Base-by-base conservation (phyloP, 1,284 basidiomycete genomes). In the Boletus hoseneyae region DNA sequence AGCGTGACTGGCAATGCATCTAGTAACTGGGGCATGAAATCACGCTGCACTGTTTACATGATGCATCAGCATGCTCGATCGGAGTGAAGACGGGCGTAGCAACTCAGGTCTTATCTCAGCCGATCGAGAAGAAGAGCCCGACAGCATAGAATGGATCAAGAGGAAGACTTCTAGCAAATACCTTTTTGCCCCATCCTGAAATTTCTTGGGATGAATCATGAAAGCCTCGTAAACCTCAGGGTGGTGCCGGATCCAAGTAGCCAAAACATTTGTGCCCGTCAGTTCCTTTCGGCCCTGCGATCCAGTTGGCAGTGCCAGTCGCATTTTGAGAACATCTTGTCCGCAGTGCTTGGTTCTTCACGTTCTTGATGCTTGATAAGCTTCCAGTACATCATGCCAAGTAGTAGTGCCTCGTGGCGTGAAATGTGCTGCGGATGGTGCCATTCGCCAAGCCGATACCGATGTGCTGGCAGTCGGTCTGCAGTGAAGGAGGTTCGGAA, bases 181-280 rank as follows among this genome's bases (percentile, higher is more conserved):
- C 30, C 12, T 15, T 33, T 33, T 35, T 35, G 15, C 32, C 5
- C 6, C n/a, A 33, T 15, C n/a, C 32, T 33, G 32, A 6, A 33
- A 33, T 11, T 11, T 30, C 32, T 33, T 33, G 12, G n/a, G 8
- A n/a, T 18, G 16, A 4, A 35, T 35, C 16, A 16, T 16, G 18
- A 35, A 35, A 30, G 12, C 10, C 11, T 33, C 32, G 32, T 7
- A n/a, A 15, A 33, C 7, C 32, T n/a, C 6, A 33, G 6, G 32
- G 13, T 12, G 3, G 29, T 30, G 27, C 8, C 32, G 6, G 32
- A 33, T 33, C 12, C 3, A 30, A 30, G 15, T n/a, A 33, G 32
- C 7, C 32, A 15, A n/a, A n/a, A n/a, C 15, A 5, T 54, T 78
- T 96, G 8, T 58, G 93, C 1, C 81, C 92, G 0, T 76, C 32